Percentiles rank a stretch among this genome's conserved stretches.
phyloP scores from a whole-genome alignment of 169 alveolate species.

The Miamiensis avidus region DNA sequence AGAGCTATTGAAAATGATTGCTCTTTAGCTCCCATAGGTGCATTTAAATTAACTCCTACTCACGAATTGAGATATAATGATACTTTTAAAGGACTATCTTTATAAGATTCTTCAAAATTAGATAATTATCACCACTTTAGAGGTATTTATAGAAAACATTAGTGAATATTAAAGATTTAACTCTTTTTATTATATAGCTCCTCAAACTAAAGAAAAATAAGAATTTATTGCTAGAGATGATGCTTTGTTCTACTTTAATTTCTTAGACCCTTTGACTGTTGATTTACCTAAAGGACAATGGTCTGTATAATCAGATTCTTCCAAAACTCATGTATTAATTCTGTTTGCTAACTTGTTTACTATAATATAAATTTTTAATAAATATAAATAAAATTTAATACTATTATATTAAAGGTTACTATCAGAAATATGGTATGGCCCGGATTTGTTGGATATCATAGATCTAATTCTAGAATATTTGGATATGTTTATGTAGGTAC shows the following conservation, averaged over 20 bases:
- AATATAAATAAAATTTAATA: not conserved
- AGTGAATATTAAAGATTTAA: not conserved
- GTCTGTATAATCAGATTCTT: slow-evolving; percentile 70
- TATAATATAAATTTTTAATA: too few species aligned
- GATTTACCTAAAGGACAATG: slow-evolving; percentile 79
- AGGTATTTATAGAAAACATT: slow-evolving; percentile 5
- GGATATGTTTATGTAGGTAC: slow-evolving; percentile 85
- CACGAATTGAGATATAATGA: slow-evolving; percentile 81
- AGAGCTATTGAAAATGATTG: slow-evolving; percentile 86
- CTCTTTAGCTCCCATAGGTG: slow-evolving; percentile 74
- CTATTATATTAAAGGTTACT: slow-evolving; percentile 44
- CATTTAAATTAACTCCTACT: slow-evolving; percentile 72
- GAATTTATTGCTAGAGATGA: slow-evolving; percentile 54
- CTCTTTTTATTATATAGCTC: slow-evolving; percentile 16
- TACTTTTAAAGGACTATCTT: slow-evolving; percentile 73
- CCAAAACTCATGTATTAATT: slow-evolving; percentile 44
- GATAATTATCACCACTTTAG: slow-evolving; percentile 74
- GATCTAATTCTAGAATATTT: slow-evolving; percentile 61
- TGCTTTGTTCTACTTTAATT: slow-evolving; percentile 70
- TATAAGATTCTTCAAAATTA: slow-evolving; percentile 45
- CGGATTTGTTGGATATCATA: slow-evolving; percentile 82
- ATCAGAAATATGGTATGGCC: slow-evolving; percentile 83
- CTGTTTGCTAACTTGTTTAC: not conserved
- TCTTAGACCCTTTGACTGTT: slow-evolving; percentile 64
- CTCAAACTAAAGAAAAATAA: slow-evolving; percentile 48